Conservation (phyloP, 2,329 filamentous ascomycete species). For the Exophiala viscosa region DNA sequence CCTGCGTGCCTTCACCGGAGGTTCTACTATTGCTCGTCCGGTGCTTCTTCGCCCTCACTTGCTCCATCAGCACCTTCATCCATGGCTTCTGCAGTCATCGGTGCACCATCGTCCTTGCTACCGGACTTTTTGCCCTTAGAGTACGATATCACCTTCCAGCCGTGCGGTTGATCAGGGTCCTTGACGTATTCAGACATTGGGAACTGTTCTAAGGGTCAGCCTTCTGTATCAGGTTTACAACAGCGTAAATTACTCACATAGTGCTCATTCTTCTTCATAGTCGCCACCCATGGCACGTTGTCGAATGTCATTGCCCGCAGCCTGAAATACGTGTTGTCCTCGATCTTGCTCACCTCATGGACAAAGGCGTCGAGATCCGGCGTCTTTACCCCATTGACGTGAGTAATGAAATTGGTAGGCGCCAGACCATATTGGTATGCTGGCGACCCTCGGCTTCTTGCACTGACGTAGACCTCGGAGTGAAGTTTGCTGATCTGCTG, state of each 20-base stretch:
- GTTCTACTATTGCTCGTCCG: constrained; percentile 3
- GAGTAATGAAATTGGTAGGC: constrained; percentile 95
- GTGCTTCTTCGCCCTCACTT: constrained; percentile 29
- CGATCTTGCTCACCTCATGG: constrained; percentile 76
- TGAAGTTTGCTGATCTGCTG: constrained; percentile 97
- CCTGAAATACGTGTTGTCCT: constrained; percentile 96
- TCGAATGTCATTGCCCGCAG: constrained; percentile 97
- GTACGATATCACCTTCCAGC: constrained; percentile 58
- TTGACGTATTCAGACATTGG: constrained; percentile 64
- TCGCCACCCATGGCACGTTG: constrained; percentile 98
- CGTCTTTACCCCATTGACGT: constrained; percentile 85
- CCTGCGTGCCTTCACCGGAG: no score
- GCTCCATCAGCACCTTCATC: constrained; percentile 39
- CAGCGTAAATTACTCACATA: constrained; percentile 53
- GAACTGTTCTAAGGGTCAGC: constrained; percentile 42
- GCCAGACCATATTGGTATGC: constrained; percentile 87
- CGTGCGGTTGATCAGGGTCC: constrained; percentile 48
- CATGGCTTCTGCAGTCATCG: constrained; percentile 47
- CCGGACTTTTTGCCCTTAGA: constrained; percentile 43
- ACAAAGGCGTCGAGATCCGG: constrained; percentile 79
- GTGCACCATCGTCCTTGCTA: constrained; percentile 37
- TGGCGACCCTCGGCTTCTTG: constrained; percentile 75
- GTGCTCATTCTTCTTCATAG: constrained; percentile 99
- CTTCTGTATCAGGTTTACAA: not conserved
- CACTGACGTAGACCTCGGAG: constrained; percentile 93